Evolutionary conservation across 2,329 filamentous ascomycete species (phyloP).

Genomic region (Colletotrichum plurivorum): DNA sequence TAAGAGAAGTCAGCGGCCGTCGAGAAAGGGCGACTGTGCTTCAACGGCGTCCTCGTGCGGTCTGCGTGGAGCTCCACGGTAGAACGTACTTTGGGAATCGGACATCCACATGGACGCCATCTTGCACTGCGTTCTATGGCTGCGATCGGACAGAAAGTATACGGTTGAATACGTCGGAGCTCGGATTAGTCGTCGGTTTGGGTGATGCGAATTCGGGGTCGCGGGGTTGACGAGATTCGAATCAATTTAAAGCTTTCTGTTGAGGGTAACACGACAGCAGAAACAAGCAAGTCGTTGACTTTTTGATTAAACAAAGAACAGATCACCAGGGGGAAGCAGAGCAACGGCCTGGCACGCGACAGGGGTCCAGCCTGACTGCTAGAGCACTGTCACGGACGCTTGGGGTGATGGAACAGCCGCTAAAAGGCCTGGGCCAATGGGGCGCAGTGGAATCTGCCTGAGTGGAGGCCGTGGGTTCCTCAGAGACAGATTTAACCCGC

Average conservation of each 20-base stretch:
- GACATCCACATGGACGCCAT: slow-evolving; percentile 97
- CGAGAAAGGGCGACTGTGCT: slow-evolving; percentile 6
- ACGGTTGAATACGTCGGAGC: not conserved
- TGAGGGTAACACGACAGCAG: not conserved
- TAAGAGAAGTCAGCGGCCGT: slow-evolving; percentile 49
- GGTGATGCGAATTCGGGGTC: not conserved
- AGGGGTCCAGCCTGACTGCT: slow-evolving; percentile 20
- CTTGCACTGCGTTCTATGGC: slow-evolving; percentile 47
- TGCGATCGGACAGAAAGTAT: not conserved
- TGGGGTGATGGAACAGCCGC: slow-evolving; percentile 2
- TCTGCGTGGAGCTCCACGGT: slow-evolving; percentile 7
- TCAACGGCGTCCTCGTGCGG: slow-evolving; percentile 1
- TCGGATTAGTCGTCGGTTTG: not conserved
- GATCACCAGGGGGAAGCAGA: slow-evolving; percentile 38
- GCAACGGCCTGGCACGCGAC: slow-evolving; percentile 33
- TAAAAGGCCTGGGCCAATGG: slow-evolving; percentile 16
- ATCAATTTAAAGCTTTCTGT: slow-evolving; percentile 4
- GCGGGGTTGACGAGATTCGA: not conserved
- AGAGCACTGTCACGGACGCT: slow-evolving; percentile 15
- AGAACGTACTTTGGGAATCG: slow-evolving; percentile 88
- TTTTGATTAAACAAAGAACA: slow-evolving; percentile 38
- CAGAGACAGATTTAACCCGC: slow-evolving; percentile 27
- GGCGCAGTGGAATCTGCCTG: not conserved
- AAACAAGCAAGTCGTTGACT: not conserved
- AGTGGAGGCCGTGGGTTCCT: slow-evolving; percentile 1